phyloP scores from a whole-genome alignment of 1,284 basidiomycete species.

The Stygiomarasmius scandens region DNA sequence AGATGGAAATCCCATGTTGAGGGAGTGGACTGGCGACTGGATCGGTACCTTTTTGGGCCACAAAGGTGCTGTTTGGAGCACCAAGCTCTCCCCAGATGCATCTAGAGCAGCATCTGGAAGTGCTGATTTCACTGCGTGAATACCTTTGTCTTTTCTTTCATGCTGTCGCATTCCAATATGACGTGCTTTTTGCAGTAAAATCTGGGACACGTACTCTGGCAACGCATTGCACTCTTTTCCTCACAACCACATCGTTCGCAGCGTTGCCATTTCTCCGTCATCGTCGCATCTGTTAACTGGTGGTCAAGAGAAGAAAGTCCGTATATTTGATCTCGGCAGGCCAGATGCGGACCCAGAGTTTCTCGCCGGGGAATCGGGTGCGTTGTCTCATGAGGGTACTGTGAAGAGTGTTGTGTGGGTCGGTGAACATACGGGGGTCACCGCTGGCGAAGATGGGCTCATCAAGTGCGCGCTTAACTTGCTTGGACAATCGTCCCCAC shows the following conservation, averaged over 20 bases:
- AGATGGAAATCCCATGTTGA: constrained; percentile 95
- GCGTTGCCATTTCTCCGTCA: constrained; percentile 81
- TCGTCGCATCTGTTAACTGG: constrained; percentile 82
- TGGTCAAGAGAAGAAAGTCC: constrained; percentile 96
- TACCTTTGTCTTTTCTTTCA: constrained; percentile 18
- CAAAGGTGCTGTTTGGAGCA: constrained; percentile 98
- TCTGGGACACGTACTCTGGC: constrained; percentile 97
- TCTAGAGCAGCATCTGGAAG: constrained; percentile 90
- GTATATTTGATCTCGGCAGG: constrained; percentile 88
- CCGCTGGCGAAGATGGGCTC: constrained; percentile 89
- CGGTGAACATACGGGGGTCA: constrained; percentile 82
- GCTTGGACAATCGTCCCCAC: constrained; percentile 7
- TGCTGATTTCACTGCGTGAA: constrained; percentile 97
- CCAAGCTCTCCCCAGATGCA: constrained; percentile 88
- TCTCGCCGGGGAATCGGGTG: constrained; percentile 56
- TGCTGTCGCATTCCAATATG: not conserved
- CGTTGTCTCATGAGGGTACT: constrained; percentile 81
- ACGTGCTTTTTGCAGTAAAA: constrained; percentile 63
- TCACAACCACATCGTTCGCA: constrained; percentile 97
- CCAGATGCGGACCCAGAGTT: constrained; percentile 88
- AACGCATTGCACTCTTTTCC: constrained; percentile 88
- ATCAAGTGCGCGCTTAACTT: constrained; percentile 69
- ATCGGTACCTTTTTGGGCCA: constrained; percentile 98
- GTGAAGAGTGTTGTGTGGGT: constrained; percentile 95
- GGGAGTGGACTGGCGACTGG: constrained; percentile 98